Evolutionary conservation across 306 rosid genomes (phyloP).

Genomic region (Medicago lupulina): DNA sequence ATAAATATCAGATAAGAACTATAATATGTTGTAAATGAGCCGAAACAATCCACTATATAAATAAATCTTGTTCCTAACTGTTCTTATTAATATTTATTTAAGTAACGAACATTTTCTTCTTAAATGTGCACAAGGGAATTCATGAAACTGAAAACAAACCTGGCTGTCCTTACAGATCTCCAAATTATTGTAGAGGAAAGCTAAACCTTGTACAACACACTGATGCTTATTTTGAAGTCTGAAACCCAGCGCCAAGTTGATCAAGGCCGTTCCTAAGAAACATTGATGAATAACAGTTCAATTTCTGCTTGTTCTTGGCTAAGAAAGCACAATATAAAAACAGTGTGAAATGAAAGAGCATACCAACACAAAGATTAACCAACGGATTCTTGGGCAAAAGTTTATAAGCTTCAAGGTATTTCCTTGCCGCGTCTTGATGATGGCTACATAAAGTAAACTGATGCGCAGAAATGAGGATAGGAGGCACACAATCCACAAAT

Average conservation of each 20-base stretch:
- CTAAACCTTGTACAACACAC: conserved; percentile 84
- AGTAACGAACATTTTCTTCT: conserved; percentile 27
- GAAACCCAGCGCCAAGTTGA: conserved; percentile 83
- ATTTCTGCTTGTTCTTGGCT: conserved; percentile 23
- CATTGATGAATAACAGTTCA: conserved; percentile 13
- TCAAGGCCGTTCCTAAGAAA: conserved; percentile 74
- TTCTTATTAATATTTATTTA: conserved; percentile 11
- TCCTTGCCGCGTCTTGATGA: conserved; percentile 91
- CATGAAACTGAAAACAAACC: conserved; percentile 57
- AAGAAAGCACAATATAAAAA: conserved; percentile 15
- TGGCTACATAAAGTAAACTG: conserved; percentile 72
- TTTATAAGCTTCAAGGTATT: conserved; percentile 89
- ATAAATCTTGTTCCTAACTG: conserved; percentile 8
- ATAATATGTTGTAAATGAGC: conserved; percentile 4
- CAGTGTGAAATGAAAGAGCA: conserved; percentile 40
- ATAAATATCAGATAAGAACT: not conserved
- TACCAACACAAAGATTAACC: conserved; percentile 87
- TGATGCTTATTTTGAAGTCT: conserved; percentile 93
- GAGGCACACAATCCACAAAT: conserved; percentile 75
- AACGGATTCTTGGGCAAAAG: conserved; percentile 75
- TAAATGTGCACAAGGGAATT: conserved; percentile 6
- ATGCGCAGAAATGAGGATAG: conserved; percentile 75
- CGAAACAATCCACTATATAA: conserved; percentile 4
- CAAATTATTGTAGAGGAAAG: conserved; percentile 81
- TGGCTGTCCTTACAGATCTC: conserved; percentile 74